Evolutionary conservation across 306 rosid species (phyloP).

Genomic region (Prunus padus): DNA sequence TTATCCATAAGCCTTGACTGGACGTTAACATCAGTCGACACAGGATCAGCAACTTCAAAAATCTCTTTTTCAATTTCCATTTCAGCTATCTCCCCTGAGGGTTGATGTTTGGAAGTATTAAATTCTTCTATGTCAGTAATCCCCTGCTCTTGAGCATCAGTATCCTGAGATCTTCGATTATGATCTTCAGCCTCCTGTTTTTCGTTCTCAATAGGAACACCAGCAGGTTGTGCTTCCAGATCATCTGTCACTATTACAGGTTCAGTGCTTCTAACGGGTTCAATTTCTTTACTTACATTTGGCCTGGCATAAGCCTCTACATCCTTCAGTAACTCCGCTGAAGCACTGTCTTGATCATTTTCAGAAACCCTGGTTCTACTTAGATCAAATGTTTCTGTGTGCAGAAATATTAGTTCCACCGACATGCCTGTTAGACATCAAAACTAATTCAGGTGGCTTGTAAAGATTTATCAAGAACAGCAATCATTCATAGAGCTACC

Average conservation of each 20-base stretch:
- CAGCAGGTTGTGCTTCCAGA: slow-evolving; percentile 43
- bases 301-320: slow-evolving; percentile 42
- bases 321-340: slow-evolving; percentile 44
- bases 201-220: slow-evolving; percentile 32
- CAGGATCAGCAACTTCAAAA: slow-evolving; percentile 35
- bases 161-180: slow-evolving; percentile 43
- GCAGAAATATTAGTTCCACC: slow-evolving; percentile 55
- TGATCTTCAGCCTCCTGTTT: slow-evolving; percentile 35
- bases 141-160: slow-evolving; percentile 26
- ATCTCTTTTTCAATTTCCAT: slow-evolving; percentile 42
- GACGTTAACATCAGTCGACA: slow-evolving; percentile 31
- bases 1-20: slow-evolving; percentile 36
- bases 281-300: slow-evolving; percentile 43
- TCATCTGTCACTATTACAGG: slow-evolving; percentile 40
- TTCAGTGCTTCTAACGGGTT: slow-evolving; percentile 29
- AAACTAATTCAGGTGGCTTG: slow-evolving; percentile 25
- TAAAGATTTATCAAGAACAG: background rate
- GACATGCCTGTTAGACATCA: slow-evolving; percentile 60
- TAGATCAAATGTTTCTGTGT: slow-evolving; percentile 51
- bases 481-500: background rate
- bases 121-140: slow-evolving; percentile 30
- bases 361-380: slow-evolving; percentile 53
- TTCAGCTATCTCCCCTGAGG: slow-evolving; percentile 31
- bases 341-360: slow-evolving; percentile 37
- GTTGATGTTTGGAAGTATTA: slow-evolving; percentile 37